These are phyloP conservation scores for Chlamydomonas sp. DNA, from an alignment of 139 green algal genomes.

Conservation along the genomic window DNA sequence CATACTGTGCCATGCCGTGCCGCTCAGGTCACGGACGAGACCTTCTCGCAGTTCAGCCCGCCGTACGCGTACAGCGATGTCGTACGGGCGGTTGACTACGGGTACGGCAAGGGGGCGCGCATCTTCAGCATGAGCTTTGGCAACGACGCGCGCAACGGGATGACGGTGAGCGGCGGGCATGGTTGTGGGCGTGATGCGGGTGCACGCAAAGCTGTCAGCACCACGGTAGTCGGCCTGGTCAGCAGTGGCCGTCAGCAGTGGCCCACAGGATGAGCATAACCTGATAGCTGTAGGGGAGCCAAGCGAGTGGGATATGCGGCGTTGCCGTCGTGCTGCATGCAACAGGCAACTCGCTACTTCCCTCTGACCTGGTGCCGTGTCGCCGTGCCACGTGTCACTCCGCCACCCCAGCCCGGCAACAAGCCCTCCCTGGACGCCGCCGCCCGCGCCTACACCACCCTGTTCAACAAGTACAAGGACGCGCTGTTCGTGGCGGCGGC, in stretches of 20 bases:
- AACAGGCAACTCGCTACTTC: no score
- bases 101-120: slow-evolving; percentile 24
- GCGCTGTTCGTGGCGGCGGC: slow-evolving; percentile 32
- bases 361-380: background rate
- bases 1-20: no score
- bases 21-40: slow-evolving; percentile 33
- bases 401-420: background rate
- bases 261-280: no score
- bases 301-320: no score
- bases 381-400: background rate
- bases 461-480: slow-evolving; percentile 20
- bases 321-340: no score
- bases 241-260: no score
- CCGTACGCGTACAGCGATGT: slow-evolving; percentile 21
- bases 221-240: no score
- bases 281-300: no score
- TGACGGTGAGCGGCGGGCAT: background rate
- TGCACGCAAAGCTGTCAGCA: no score
- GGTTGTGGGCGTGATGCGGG: no score
- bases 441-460: slow-evolving; percentile 5
- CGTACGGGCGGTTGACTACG: slow-evolving; percentile 28
- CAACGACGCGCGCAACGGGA: background rate
- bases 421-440: slow-evolving; percentile 14
- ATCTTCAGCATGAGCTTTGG: slow-evolving; percentile 41
- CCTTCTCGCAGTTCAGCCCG: background rate